These are phyloP conservation scores for Chrysopogon serrulatus DNA, from an alignment of 176 grass and related monocot species.

Conservation along the genomic window DNA sequence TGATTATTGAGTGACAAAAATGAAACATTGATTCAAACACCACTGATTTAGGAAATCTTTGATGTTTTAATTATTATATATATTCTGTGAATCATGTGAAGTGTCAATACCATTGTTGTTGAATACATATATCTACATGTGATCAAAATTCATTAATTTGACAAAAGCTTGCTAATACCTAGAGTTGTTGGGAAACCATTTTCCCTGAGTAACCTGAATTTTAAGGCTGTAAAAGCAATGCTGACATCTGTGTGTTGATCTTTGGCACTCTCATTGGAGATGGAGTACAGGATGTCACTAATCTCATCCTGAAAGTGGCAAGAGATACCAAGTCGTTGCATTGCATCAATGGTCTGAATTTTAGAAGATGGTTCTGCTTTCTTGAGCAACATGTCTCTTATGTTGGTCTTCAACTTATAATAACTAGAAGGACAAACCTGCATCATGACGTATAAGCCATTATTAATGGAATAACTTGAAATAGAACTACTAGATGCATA, in stretches of 20 bases:
- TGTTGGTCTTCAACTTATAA: neutral
- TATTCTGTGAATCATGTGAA: neutral
- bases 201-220: slow-evolving; percentile 37
- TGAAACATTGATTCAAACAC: neutral
- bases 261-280: neutral
- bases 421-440: neutral
- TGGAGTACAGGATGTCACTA: neutral
- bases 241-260: neutral
- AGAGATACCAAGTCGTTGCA: slow-evolving; percentile 46
- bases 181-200: neutral
- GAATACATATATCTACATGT: neutral
- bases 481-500: neutral
- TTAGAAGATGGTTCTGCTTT: neutral
- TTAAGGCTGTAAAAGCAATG: slow-evolving; percentile 15
- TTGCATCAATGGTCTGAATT: slow-evolving; percentile 18
- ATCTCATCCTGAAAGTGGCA: slow-evolving; percentile 50
- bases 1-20: neutral
- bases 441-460: neutral
- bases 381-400: neutral
- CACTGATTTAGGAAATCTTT: neutral
- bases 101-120: neutral
- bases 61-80: neutral
- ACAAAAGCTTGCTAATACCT: neutral
- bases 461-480: neutral
- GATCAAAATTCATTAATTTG: neutral